phyloP scores from a whole-genome alignment of 2,329 filamentous ascomycete species.

The Sporothrix curviconia region DNA sequence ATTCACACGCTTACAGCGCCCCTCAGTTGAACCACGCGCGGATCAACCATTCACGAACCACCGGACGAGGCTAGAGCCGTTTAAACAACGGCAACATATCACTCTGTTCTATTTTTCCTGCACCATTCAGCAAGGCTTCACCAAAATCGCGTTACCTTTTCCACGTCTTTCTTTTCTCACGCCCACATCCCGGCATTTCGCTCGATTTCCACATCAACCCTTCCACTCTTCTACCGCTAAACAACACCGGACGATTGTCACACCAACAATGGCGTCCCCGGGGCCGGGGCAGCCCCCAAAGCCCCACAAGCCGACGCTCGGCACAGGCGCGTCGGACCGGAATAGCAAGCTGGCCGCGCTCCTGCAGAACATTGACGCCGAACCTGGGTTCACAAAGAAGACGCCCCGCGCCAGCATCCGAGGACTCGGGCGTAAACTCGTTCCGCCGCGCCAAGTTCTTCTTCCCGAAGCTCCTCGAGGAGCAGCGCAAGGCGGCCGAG shows the following conservation, averaged over 20 bases:
- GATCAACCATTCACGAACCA: neutral
- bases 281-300: neutral
- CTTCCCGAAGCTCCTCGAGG: conserved; percentile 30
- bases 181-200: neutral
- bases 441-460: conserved; percentile 47
- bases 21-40: too few relatives aligned
- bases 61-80: neutral
- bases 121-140: too few relatives aligned
- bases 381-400: conserved; percentile 12
- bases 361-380: conserved; percentile 6
- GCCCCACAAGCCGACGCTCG: neutral
- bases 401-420: neutral
- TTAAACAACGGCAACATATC: too few relatives aligned
- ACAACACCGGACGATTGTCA: too few relatives aligned
- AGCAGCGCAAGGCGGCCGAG: conserved; percentile 16
- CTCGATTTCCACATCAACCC: neutral
- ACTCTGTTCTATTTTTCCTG: neutral
- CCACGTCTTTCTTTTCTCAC: neutral
- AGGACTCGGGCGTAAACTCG: conserved; percentile 35
- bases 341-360: neutral
- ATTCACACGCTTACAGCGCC: neutral
- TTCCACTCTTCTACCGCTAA: neutral
- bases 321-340: neutral
- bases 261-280: neutral
- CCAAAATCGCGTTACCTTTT: too few relatives aligned